phyloP scores from a whole-genome alignment of 345 rosid genomes.

The Eucalyptus pumila region DNA sequence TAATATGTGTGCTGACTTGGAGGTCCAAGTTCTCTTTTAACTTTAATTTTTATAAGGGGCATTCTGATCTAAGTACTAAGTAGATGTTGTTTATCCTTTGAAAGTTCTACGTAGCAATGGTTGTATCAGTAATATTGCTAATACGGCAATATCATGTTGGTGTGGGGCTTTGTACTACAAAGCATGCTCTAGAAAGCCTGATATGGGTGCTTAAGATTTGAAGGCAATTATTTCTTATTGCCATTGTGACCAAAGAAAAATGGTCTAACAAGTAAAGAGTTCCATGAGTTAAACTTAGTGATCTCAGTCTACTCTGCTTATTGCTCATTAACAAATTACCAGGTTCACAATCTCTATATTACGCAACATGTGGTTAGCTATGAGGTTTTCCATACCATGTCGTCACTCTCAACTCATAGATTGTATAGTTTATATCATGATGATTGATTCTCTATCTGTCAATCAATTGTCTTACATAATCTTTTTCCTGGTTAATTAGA shows the following conservation, averaged over 20 bases:
- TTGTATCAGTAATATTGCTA: neutral
- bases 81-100: neutral
- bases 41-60: neutral
- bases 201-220: neutral
- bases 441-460: neutral
- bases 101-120: neutral
- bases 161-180: neutral
- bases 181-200: neutral
- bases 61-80: neutral
- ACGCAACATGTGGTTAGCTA: neutral
- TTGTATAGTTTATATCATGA: neutral
- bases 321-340: neutral
- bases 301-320: neutral
- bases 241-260: neutral
- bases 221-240: neutral
- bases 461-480: neutral
- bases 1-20: neutral
- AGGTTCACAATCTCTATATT: neutral
- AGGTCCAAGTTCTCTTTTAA: neutral
- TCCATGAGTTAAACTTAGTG: neutral
- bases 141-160: neutral
- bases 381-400: neutral
- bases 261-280: neutral
- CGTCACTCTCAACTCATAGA: neutral
- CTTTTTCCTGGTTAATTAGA: slow-evolving; percentile 21